Base-by-base conservation (phyloP, 306 rosid species). In the Trifolium dubium region DNA sequence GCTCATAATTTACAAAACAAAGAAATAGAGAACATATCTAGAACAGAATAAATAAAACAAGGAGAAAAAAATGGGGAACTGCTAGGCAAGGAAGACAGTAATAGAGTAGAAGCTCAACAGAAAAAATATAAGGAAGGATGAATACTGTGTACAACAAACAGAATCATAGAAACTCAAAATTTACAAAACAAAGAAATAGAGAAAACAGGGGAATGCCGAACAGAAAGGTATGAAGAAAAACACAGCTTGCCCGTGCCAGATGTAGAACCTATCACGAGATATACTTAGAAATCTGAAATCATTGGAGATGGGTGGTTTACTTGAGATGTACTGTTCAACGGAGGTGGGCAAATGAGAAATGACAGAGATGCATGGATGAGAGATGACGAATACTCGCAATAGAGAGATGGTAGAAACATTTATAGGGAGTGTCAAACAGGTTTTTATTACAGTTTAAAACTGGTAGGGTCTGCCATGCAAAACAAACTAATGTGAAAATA, bases 131-230 rank as follows among this genome's bases (percentile, higher is more conserved):
- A 8, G 34, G 12, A 61, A 8, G 66, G 66, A 61, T 34, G 43
- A 61, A 61, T n/a, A 14, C 9, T 14, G 8, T 34, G 44, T 5
- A 23, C 23, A 23, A 23, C 23, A 1, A 23, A 23, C 23, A 23
- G 23, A 23, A 23, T 23, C 23, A 23, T 61, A 3, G 41, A 14
- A 60, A 61, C 44, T 14, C 67, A 14, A 31, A 60, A 32, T 61
- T 32, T 7, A 61, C 67, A 61, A 61, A 31, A 60, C 8, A 60
- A 31, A 60, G 40, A 31, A 32, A 60, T 12, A 31, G 23, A 14
- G 12, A 60, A 60, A 60, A 60, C n/a, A 54, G 40, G 65, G 65
- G 18, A 59, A 59, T 59, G 32, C 41, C 30, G 5, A 59, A 31
- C 65, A 30, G 18, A 59, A 60, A 14, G 43, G 43, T 10, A 12